Evolutionary conservation across 192 early-diverging fungal species (phyloP).

Genomic region (Gonapodya prolifera): DNA sequence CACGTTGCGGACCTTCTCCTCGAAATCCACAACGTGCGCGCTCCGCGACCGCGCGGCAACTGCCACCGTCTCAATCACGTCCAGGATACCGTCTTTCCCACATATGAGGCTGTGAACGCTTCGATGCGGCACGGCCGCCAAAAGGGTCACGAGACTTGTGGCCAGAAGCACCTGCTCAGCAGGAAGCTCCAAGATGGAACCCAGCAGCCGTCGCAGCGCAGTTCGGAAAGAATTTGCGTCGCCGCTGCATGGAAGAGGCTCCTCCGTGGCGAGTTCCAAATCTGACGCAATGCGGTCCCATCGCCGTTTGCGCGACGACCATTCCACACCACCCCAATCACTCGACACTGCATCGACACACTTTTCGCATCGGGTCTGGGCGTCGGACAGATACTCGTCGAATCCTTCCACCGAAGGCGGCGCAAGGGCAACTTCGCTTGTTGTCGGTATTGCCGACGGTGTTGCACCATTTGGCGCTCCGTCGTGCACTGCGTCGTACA

Average conservation of each 20-base stretch:
- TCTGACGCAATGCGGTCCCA: not conserved
- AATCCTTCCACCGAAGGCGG: not conserved
- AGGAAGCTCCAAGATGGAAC: not conserved
- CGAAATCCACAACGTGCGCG: not conserved
- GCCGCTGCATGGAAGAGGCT: too few species aligned
- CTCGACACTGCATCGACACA: not conserved
- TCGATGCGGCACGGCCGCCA: not conserved
- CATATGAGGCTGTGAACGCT: not conserved
- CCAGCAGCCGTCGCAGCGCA: not conserved
- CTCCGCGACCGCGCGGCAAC: not conserved
- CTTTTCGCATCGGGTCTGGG: not conserved
- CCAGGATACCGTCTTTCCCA: not conserved
- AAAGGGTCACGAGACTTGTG: not conserved
- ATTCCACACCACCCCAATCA: not conserved
- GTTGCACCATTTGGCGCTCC: not conserved
- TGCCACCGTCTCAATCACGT: not conserved
- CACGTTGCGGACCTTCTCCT: not conserved
- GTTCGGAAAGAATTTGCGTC: not conserved
- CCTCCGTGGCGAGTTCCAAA: not conserved
- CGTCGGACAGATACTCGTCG: not conserved
- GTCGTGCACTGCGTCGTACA: not conserved
- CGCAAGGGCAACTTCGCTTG: not conserved
- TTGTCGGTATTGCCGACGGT: not conserved
- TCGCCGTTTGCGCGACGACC: not conserved
- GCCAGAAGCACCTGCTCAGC: not conserved